Evolutionary conservation across 2,329 filamentous ascomycete species (phyloP), one percentile per base, ranked within the genome.

Genomic region (Periconia macrospinosa): DNA sequence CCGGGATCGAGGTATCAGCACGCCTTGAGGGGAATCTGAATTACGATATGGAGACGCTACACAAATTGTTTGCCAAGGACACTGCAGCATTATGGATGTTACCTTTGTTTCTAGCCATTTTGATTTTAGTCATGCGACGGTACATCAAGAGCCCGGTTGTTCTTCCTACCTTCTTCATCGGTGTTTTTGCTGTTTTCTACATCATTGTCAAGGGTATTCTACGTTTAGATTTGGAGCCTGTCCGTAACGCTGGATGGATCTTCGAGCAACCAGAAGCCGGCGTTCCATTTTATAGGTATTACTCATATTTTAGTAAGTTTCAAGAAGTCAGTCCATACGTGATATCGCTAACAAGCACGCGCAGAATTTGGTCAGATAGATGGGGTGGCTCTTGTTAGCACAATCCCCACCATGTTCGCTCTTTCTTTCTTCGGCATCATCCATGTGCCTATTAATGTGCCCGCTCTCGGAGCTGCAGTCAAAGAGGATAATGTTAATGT

Each of bases 261-360:
- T 99, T 99, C 65, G 84, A 91, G 63, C 89, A 89, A 0, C 93
- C 94, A 1, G 88, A 89, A 44, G 87, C 88, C 10, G 89, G 85
- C 13, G 91, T 96, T 64, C 92, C 94, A 0, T 99, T 95, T 86
- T 99, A 94, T 84, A 92, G 94, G 70, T 99, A 99, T 67, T 99
- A 96, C 76, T 95, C 91, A 0, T 83, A 97, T 45, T 99, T 96
- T 75, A 87, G 90, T 93, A 80, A 81, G 86, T 78, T 27, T 30
- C 14, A 44, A 15, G 30, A 52, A 15, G 9, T 17, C 17, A 17
- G 10, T 17, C 18, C 13, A 0, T 41, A 10, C 35, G 33, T 14
- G 33, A 37, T 5, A 10, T 37, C 15, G 33, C 33, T 37, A n/a
- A 52, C 30, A 30, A 13, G 5, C 15, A 15, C 17, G 18, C 3